Conservation (phyloP, 805 yeast genomes). For the Hagleromyces aurorensis region DNA sequence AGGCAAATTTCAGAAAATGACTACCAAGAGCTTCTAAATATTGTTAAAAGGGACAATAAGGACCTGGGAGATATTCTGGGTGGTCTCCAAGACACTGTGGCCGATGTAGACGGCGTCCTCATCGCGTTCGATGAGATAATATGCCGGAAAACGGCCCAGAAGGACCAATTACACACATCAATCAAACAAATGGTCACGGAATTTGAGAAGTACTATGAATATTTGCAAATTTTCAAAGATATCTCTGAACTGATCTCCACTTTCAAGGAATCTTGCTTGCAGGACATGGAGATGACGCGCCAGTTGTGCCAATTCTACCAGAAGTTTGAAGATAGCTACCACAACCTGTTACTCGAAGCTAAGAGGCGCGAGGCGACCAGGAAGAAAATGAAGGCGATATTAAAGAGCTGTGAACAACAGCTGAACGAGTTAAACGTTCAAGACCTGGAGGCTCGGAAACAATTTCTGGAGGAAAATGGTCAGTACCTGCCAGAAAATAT, state of each 20-base stretch:
- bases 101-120: constrained; percentile 23
- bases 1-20: constrained; percentile 23
- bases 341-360: constrained; percentile 44
- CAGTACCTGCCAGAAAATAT: constrained; percentile 50
- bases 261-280: constrained; percentile 23
- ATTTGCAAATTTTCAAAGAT: constrained; percentile 24
- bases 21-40: constrained; percentile 36
- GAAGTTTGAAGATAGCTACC: constrained; percentile 44
- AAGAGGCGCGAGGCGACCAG: constrained; percentile 41
- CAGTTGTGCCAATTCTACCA: constrained; percentile 42
- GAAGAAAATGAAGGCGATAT: constrained; percentile 32
- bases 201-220: constrained; percentile 25
- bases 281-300: constrained; percentile 22
- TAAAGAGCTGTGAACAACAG: constrained; percentile 36
- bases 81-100: constrained; percentile 36
- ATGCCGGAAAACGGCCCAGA: constrained; percentile 25
- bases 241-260: constrained; percentile 30
- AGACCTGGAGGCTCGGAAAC: constrained; percentile 37
- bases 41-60: constrained; percentile 43
- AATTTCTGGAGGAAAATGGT: constrained; percentile 42
- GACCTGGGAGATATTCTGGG: constrained; percentile 52
- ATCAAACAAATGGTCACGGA: constrained; percentile 17
- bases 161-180: constrained; percentile 11
- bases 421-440: constrained; percentile 34
- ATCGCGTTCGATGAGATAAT: constrained; percentile 24